These are phyloP conservation scores for Chlamydomonas sp. DNA, from an alignment of 139 green algal genomes.

Conservation along the genomic window DNA sequence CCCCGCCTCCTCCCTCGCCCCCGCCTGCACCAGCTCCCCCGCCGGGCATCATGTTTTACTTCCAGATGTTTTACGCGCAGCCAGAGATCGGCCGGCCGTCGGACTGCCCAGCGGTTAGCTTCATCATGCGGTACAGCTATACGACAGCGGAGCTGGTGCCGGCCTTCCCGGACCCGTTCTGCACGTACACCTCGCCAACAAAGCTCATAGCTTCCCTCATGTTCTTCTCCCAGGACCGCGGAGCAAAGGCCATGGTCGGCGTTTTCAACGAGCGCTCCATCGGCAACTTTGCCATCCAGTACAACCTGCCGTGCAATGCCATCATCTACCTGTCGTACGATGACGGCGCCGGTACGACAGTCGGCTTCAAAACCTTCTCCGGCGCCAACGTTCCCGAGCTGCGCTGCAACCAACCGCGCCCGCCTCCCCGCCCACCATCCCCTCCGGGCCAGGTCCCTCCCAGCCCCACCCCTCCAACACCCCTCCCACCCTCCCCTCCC, in stretches of 20 bases:
- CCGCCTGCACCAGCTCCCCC: constrained; percentile 5
- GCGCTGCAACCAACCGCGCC: neutral
- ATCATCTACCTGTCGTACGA: constrained; percentile 24
- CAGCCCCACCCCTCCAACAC: neutral
- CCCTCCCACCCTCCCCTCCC: no score
- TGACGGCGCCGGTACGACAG: neutral
- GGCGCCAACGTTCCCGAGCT: neutral
- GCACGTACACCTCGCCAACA: neutral
- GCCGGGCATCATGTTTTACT: neutral
- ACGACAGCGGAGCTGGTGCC: neutral
- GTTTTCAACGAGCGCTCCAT: constrained; percentile 14
- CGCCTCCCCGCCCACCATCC: neutral
- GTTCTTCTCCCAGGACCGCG: neutral
- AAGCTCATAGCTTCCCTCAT: neutral
- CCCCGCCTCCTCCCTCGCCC: neutral
- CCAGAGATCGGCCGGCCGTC: neutral
- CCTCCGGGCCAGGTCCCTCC: neutral
- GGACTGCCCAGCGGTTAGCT: neutral
- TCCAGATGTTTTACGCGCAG: constrained; percentile 12
- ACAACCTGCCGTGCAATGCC: constrained; percentile 18
- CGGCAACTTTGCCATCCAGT: constrained; percentile 5
- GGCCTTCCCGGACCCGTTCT: neutral
- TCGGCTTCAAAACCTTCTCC: constrained; percentile 3
- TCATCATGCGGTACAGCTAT: constrained; percentile 13
- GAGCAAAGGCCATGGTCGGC: constrained; percentile 18